Conservation (phyloP, 805 yeast genomes). For the Priceomyces medius region DNA sequence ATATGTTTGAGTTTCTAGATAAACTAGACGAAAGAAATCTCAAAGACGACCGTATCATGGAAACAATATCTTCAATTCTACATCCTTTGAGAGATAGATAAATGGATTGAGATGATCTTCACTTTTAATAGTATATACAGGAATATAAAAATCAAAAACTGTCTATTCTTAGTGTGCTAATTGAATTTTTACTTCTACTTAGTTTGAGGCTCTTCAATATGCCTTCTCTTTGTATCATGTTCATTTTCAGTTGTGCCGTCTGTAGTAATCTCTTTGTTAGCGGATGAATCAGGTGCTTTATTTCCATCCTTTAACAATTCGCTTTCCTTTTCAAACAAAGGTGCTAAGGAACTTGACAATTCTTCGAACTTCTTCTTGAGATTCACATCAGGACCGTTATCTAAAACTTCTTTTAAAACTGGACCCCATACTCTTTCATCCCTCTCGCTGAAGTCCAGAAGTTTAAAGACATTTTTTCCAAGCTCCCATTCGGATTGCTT, state of each 20-base stretch:
- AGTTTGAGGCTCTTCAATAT: constrained; percentile 10
- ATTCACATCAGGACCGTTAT: constrained; percentile 26
- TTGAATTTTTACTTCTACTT: too few relatives aligned
- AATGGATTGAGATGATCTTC: background rate
- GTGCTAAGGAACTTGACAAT: constrained; percentile 5
- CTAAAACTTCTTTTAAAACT: constrained; percentile 56
- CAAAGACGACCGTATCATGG: background rate
- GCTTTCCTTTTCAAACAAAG: constrained; percentile 10
- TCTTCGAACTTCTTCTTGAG: constrained; percentile 23
- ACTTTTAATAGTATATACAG: constrained; percentile 4
- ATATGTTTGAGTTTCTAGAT: background rate
- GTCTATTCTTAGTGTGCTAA: too few relatives aligned
- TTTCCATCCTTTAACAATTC: constrained; percentile 3
- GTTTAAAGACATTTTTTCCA: constrained; percentile 62
- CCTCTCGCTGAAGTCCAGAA: constrained; percentile 62
- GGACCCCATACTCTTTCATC: constrained; percentile 69
- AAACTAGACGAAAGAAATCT: background rate
- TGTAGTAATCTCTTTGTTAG: constrained; percentile 1
- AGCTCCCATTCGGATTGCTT: constrained; percentile 86
- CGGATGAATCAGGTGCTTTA: constrained; percentile 4
- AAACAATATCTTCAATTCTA: too few relatives aligned
- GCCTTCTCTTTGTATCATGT: background rate
- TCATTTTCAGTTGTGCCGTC: constrained; percentile 2
- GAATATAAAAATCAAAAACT: background rate
- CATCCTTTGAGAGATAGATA: too few relatives aligned